Base-by-base conservation (phyloP, 2,329 filamentous ascomycete genomes). In the Aspergillus bombycis region DNA sequence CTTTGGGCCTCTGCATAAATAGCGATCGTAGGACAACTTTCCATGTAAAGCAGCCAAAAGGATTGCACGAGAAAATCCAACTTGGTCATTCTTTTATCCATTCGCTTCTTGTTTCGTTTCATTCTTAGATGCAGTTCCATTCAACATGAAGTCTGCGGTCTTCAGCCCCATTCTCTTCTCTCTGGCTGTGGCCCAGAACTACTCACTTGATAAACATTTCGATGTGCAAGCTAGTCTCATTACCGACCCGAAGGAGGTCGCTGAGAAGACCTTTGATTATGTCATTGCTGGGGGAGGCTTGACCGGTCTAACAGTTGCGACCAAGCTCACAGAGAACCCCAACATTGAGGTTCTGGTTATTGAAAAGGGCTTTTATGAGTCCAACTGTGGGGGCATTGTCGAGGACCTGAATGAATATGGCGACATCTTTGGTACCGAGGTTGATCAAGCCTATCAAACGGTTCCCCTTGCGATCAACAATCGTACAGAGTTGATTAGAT, bases 201-300 rank as follows among this genome's bases (percentile, higher is more conserved):
- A 52, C n/a, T 32, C 48, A 55, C 32, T 26, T 9, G 32, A 23
- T 10, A 38, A 55, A 36, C 14, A 55, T 11, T 55, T 55, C 9
- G 52, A 55, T 38, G 52, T 55, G 21, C 52, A 55, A 26, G 26
- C 52, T 14, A 55, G 30, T 41, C 32, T 55, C 23, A n/a, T 55
- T 3, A 38, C 58, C 34, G 64, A 71, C 21, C 69, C 68, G 26
- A 62, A 58, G 14, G 38, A 70, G 45, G 60, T 71, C 5, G 41
- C 65, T 14, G 61, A 58, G 6, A 60, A 63, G 19, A 65, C 62
- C 1, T 72, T 65, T 59, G 74, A 77, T 65, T 77, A 77, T 65
- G 62, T 77, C 23, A 69, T 77, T 45, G 72, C 71, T 26, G 74
- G 74, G 10, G 72, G 74, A 54, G 74, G 74, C 36, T 50, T 72